Conservation (phyloP, 2,329 filamentous ascomycete genomes). For the Diaporthe sp. region DNA sequence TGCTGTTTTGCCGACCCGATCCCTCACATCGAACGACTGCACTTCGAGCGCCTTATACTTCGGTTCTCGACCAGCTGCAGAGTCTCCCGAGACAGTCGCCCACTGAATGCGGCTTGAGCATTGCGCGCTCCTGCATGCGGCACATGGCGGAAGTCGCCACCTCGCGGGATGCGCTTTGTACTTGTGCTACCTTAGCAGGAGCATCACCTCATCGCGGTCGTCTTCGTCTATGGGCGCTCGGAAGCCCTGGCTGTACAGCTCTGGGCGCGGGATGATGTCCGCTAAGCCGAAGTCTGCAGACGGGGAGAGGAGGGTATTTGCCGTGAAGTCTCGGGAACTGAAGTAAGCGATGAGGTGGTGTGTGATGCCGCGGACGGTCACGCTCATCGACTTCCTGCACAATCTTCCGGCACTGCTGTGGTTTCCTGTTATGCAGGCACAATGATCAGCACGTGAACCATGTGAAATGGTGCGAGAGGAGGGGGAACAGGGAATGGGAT, state of each 20-base stretch:
- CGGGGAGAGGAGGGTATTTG: background rate
- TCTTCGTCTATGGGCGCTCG: slow-evolving; percentile 28
- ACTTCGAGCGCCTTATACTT: background rate
- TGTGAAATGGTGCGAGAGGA: background rate
- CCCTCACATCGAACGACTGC: background rate
- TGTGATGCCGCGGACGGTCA: slow-evolving; percentile 26
- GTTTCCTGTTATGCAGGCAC: background rate
- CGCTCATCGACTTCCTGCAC: slow-evolving; percentile 27
- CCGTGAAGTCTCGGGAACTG: slow-evolving; percentile 16
- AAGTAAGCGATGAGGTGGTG: slow-evolving; percentile 36
- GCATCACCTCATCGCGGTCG: slow-evolving; percentile 14
- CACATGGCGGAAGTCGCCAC: background rate
- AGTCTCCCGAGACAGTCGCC: background rate
- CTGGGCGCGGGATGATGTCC: slow-evolving; percentile 26
- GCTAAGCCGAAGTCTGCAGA: slow-evolving; percentile 16
- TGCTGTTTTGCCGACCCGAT: slow-evolving; percentile 16
- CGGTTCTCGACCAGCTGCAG: background rate
- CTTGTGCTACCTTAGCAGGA: background rate
- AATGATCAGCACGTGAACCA: slow-evolving; percentile 5
- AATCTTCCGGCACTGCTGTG: slow-evolving; percentile 6
- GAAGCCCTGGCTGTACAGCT: slow-evolving; percentile 32
- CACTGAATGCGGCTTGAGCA: background rate
- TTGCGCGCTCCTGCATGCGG: background rate
- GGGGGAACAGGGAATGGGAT: no score
- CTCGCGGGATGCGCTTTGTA: background rate